Conservation (phyloP, 805 yeast genomes). For the Yamadazyma phyllophila region DNA sequence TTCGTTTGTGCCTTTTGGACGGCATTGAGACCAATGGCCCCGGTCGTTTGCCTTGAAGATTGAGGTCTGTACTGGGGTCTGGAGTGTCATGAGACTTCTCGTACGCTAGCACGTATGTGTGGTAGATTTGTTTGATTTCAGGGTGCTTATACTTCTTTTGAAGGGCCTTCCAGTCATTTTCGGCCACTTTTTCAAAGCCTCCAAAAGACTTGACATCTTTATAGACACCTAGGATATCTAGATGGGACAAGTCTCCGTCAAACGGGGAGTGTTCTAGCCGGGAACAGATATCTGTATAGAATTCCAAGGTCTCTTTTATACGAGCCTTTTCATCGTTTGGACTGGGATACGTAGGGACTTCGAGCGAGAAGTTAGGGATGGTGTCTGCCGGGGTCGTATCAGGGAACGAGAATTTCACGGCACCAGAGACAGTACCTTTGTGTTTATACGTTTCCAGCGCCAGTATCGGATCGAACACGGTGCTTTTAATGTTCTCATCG, state of each 20-base stretch:
- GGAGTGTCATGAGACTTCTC: not conserved
- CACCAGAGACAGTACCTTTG: slow-evolving; percentile 63
- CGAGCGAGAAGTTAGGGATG: not conserved
- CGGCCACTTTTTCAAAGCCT: not conserved
- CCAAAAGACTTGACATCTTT: not conserved
- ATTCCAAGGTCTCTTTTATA: not conserved
- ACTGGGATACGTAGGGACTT: not conserved
- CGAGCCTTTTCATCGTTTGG: not conserved
- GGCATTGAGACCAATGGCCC: slow-evolving; percentile 47
- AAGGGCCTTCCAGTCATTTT: not conserved
- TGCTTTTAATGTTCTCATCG: not conserved
- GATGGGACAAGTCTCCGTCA: not conserved
- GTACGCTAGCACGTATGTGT: not conserved
- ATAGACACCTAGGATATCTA: slow-evolving; percentile 1
- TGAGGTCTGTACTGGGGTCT: not conserved
- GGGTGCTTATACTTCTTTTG: not conserved
- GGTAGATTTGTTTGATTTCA: slow-evolving; percentile 1
- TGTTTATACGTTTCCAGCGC: slow-evolving; percentile 26
- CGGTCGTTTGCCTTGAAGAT: not conserved
- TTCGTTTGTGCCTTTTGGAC: slow-evolving; percentile 43
- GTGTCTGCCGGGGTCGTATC: not conserved
- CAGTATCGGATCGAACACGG: slow-evolving; percentile 1
- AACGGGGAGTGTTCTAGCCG: not conserved
- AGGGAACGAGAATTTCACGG: slow-evolving; percentile 55
- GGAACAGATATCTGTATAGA: not conserved